Evolutionary conservation across 805 yeast genomes (phyloP).

Genomic region (Candida nitratophila): DNA sequence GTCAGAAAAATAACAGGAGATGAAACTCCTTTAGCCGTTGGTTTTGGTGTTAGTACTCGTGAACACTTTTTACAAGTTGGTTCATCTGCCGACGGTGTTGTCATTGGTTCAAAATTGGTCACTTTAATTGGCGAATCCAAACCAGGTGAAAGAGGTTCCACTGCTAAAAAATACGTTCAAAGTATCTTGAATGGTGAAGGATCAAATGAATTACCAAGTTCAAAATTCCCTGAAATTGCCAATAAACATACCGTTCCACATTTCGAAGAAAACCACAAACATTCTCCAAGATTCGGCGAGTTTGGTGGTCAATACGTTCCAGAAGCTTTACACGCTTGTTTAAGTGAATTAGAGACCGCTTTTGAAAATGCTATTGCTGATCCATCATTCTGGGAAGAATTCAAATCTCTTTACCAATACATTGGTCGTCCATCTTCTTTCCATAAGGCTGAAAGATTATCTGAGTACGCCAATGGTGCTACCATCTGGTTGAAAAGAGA

Average conservation of each 20-base stretch:
- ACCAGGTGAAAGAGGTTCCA: conserved; percentile 51
- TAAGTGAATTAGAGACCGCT: conserved; percentile 80
- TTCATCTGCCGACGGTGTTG: conserved; percentile 85
- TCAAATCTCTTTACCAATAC: conserved; percentile 74
- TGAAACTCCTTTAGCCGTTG: conserved; percentile 84
- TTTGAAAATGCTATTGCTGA: conserved; percentile 87
- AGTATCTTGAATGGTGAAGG: conserved; percentile 59
- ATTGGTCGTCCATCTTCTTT: conserved; percentile 95
- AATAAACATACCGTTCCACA: conserved; percentile 16
- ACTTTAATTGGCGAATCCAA: conserved; percentile 60
- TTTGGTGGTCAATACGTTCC: conserved; percentile 99
- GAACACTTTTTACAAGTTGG: conserved; percentile 84
- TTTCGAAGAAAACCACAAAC: conserved; percentile 57
- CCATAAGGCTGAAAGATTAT: conserved; percentile 84
- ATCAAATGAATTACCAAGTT: conserved; percentile 18
- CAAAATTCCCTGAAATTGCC: conserved; percentile 8
- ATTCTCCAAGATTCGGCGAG: conserved; percentile 78
- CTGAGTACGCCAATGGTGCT: conserved; percentile 90
- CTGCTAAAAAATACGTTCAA: conserved; percentile 61
- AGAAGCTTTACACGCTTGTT: conserved; percentile 87
- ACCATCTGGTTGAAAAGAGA: conserved; percentile 98
- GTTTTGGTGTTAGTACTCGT: conserved; percentile 93
- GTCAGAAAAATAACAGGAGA: conserved; percentile 70
- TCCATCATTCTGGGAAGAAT: conserved; percentile 90
- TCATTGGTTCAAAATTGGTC: conserved; percentile 84